Percentiles rank a stretch among this genome's conserved stretches.
phyloP scores from a whole-genome alignment of 2,329 filamentous ascomycete species.

The Paraconiothyrium brasiliense region DNA sequence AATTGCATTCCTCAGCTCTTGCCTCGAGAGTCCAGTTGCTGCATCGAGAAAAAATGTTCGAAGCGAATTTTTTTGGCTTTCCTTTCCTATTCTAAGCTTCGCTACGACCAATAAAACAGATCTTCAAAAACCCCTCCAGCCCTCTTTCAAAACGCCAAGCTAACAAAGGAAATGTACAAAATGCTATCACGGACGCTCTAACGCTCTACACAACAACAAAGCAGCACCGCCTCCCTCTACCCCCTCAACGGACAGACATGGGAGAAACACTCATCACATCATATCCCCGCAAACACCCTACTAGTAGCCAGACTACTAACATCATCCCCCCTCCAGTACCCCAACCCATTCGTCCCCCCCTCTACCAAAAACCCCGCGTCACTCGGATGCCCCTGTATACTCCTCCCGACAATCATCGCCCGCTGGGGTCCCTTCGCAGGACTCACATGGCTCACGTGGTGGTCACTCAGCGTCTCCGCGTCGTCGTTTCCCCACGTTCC shows the following conservation, averaged over 20 bases:
- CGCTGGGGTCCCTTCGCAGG: background rate
- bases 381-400: slow-evolving; percentile 9
- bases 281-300: slow-evolving; percentile 11
- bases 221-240: background rate
- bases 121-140: too few relatives aligned
- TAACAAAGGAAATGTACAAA: background rate
- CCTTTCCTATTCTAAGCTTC: too few relatives aligned
- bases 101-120: too few relatives aligned
- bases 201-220: background rate
- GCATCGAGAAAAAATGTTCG: too few relatives aligned
- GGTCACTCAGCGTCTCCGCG: slow-evolving; percentile 10
- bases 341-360: slow-evolving; percentile 7
- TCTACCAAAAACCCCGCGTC: slow-evolving; percentile 1
- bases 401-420: background rate
- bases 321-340: slow-evolving; percentile 15
- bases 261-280: background rate
- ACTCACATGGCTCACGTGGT: background rate
- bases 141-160: background rate
- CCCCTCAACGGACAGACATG: background rate
- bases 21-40: too few relatives aligned
- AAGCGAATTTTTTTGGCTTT: too few relatives aligned
- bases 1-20: too few relatives aligned
- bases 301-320: slow-evolving; percentile 14
- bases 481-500: slow-evolving; percentile 4
- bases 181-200: background rate